Base-by-base conservation (phyloP, 108 stramenopile genomes). In the Craspedostauros australis region DNA sequence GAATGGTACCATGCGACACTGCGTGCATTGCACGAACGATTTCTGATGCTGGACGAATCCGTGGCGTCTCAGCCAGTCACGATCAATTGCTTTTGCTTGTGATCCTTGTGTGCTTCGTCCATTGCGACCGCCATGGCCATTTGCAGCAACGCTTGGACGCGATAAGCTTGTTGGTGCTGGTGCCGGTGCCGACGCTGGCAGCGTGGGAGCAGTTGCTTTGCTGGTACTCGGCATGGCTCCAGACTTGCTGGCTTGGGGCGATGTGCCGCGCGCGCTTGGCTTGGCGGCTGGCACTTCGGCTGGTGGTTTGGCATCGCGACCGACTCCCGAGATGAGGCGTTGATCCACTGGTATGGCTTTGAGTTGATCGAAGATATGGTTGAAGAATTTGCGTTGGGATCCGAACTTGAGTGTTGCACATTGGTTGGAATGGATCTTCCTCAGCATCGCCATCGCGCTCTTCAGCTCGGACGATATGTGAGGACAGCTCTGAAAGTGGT, bases 311-410 rank as follows among this genome's bases (percentile, higher is more conserved):
- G 14, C 34, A 15, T 20, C 20, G 23, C 4, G 4, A 5, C 26
- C 24, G 22, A 3, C 46, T 46, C n/a, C 50, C 14, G 3, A 15
- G 4, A 23, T 23, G 18, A 15, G 3, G 42, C 20, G 14, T 23
- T 54, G 22, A n/a, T 59, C 27, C 39, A 58, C 30, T 5, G 57
- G 43, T 4, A 67, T 47, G 20, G 43, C 34, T 11, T 36, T 55
- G 39, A 68, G 21, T 15, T 59, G 48, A 16, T 33, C 50, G 50
- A 40, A 79, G 15, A 79, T 41, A n/a, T 49, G 48, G 50, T 66
- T 73, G 57, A 80, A 80, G 33, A 60, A 80, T 28, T 49, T 45
- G 8, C 78, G 70, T 36, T 80, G 78, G 1, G 78, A 64, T 19
- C 78, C 78, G 50, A 75, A 80, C 12, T 52, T 39, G 0, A 80